phyloP scores from a whole-genome alignment of 257 asterid species.

The Capsicum pubescens region DNA sequence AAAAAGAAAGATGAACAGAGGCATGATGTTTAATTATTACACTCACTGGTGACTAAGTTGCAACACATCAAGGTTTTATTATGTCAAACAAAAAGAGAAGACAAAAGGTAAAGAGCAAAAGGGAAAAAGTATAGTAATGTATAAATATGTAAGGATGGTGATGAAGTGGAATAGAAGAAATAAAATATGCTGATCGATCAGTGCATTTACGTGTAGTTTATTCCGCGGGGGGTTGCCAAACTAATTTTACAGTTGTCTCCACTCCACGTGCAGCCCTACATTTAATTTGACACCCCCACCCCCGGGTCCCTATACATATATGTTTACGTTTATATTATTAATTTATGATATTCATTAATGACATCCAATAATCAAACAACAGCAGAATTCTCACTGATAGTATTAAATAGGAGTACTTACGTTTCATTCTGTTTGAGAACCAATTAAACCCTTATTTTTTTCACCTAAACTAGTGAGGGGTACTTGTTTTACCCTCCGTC shows the following conservation, averaged over 20 bases:
- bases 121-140: background rate
- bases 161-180: slow-evolving; percentile 9
- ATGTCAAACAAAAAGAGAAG: background rate
- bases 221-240: background rate
- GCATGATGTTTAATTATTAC: background rate
- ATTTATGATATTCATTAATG: background rate
- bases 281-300: background rate
- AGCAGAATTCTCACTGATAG: background rate
- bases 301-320: too few species aligned
- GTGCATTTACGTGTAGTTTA: background rate
- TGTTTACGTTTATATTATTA: too few species aligned
- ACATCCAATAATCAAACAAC: background rate
- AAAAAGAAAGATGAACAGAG: background rate
- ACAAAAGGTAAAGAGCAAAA: background rate
- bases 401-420: background rate
- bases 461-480: background rate
- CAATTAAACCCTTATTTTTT: too few species aligned
- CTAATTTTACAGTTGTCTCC: slow-evolving; percentile 44
- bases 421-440: background rate
- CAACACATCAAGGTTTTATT: background rate
- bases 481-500: background rate
- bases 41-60: background rate
- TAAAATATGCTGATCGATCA: background rate
- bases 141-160: background rate
- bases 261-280: slow-evolving; percentile 54